Evolutionary conservation across 805 yeast genomes (phyloP), one percentile per base, ranked within the genome.

Genomic region (Dipodascus albidus): DNA sequence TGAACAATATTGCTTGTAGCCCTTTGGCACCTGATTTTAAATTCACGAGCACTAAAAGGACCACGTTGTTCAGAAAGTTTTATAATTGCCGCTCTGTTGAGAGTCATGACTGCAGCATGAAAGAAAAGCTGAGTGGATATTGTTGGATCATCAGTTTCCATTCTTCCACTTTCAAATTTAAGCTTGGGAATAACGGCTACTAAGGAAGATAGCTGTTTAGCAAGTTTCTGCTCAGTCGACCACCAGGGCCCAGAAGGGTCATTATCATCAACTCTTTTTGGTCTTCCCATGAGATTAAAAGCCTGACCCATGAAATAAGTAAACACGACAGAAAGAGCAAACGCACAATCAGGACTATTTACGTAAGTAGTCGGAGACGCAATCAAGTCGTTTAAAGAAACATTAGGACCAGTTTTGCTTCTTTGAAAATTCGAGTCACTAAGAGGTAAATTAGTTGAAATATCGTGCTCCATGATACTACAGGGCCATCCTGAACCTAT

Each of bases 401-500:
- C 35, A 27, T 50, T 23, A 2, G 49, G 52, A 11, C 50, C 53
- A 2, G 58, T 48, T 9, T 23, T 47, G 27, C 62, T 62, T 15
- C 48, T 20, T 27, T 52, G 33, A 33, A 54, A 57, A 17, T 52
- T 53, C 44, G 52, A 56, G 47, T 64, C 69, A 47, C 59, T 59
- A 27, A 60, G 22, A 0, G 69, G 69, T 35, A 66, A 47, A 22
- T 60, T 54, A 2, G 64, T 57, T 27, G 49, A 49, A 31, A 65
- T 57, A 24, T 57, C 62, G 17, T 50, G 48, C 22, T 54, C 55
- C 27, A 58, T 52, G 23, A 60, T 41, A 19, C 52, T 23, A 47
- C 54, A 50, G 3, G 67, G 66, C 61, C 66, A 58, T 2, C 64
- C 60, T n/a, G 67, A 60, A 8, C 61, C 67, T 1, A 59, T 51